These are phyloP conservation scores for Phytophthora quininea DNA, from an alignment of 352 stramenopile species.

Conservation along the genomic window DNA sequence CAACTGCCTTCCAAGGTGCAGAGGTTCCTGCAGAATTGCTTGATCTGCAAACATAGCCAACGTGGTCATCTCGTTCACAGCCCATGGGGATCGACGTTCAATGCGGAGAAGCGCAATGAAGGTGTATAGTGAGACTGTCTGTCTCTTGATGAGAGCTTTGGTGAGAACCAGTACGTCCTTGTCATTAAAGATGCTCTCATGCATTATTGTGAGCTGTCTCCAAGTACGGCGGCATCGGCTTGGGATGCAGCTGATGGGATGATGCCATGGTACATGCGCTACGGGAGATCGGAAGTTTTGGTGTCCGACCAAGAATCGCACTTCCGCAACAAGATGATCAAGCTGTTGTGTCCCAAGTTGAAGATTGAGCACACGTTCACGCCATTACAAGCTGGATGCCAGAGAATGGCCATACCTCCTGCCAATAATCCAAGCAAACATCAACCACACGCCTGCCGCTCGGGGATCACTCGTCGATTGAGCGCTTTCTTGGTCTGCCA, in stretches of 20 bases:
- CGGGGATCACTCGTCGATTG: neutral
- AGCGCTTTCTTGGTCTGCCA: slow-evolving; percentile 1
- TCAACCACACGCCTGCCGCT: slow-evolving; percentile 13
- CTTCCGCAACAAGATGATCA: slow-evolving; percentile 2
- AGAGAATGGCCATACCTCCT: slow-evolving; percentile 6
- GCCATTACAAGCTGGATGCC: slow-evolving; percentile 1
- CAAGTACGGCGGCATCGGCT: neutral
- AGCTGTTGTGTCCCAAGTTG: neutral
- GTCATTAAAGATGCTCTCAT: neutral
- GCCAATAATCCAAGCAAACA: slow-evolving; percentile 5
- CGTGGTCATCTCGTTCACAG: neutral
- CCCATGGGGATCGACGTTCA: neutral
- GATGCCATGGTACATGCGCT: slow-evolving; percentile 5
- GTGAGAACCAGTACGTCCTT: neutral
- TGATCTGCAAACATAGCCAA: slow-evolving; percentile 6
- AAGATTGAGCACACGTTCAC: slow-evolving; percentile 1
- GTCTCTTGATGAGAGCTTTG: neutral
- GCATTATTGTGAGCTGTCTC: slow-evolving; percentile 2
- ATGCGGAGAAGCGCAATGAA: slow-evolving; percentile 3
- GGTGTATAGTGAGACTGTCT: neutral
- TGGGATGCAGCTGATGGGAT: neutral
- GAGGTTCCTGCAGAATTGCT: neutral
- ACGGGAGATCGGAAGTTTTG: neutral
- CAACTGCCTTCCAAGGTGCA: neutral
- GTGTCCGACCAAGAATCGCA: slow-evolving; percentile 1